These are phyloP conservation scores for Erythrophleum fordii DNA, from an alignment of 306 rosid species.

Conservation along the genomic window DNA sequence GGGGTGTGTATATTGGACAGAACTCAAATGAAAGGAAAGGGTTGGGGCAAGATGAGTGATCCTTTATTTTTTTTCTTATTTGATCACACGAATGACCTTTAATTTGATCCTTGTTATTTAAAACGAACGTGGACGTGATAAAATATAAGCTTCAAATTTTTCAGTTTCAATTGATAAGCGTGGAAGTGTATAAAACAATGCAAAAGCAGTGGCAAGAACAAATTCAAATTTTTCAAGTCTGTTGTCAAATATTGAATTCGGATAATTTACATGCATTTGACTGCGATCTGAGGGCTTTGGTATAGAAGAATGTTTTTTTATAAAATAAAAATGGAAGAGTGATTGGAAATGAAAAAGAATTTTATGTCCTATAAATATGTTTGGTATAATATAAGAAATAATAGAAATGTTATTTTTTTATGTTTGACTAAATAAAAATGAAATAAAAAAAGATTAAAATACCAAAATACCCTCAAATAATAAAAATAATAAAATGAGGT, in stretches of 20 bases:
- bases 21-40: not conserved
- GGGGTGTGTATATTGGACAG: conserved; percentile 9
- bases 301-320: no score
- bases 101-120: not conserved
- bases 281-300: not conserved
- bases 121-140: not conserved
- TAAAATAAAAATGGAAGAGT: no score
- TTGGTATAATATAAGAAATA: no score
- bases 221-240: not conserved
- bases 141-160: not conserved
- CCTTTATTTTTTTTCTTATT: not conserved
- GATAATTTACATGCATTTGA: not conserved
- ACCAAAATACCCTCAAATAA: no score
- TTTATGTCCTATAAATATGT: no score
- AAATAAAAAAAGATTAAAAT: no score
- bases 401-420: no score
- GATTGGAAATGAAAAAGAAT: no score
- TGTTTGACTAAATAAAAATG: no score
- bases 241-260: not conserved
- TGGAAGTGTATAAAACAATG: not conserved
- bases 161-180: not conserved
- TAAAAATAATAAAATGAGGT: no score
- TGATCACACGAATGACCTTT: not conserved
- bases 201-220: not conserved
- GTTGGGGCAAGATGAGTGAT: not conserved